A percentile compares a stretch with the other conserved stretches of the same genome.
These are phyloP conservation scores for Tripterygium wilfordii DNA, from an alignment of 177 flowering plant species.

Conservation along the genomic window DNA sequence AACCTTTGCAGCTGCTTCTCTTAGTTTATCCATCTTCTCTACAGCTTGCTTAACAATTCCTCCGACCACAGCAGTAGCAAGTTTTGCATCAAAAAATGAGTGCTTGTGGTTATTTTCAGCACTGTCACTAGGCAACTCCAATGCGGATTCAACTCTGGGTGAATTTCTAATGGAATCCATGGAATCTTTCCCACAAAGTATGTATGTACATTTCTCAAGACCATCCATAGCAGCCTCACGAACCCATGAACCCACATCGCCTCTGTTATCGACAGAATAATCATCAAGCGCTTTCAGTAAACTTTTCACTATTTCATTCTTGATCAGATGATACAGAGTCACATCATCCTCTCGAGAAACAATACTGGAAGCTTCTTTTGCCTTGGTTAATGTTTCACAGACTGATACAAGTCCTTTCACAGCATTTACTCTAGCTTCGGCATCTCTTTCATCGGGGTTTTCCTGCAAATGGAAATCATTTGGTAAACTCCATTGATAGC, in stretches of 20 bases:
- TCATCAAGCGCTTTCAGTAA: no score
- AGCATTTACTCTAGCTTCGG: constrained; percentile 94
- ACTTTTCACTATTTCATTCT: no score
- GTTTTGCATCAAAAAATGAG: constrained; percentile 49
- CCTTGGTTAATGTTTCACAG: constrained; percentile 65
- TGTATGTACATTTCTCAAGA: no score
- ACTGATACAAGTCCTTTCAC: constrained; percentile 78
- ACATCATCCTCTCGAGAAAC: constrained; percentile 36
- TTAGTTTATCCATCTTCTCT: no score
- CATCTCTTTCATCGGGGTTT: constrained; percentile 79
- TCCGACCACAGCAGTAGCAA: constrained; percentile 61
- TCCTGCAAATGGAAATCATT: constrained; percentile 42
- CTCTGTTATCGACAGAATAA: no score
- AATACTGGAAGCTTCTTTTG: constrained; percentile 20
- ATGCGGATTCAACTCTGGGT: constrained; percentile 9
- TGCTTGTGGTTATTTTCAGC: constrained; percentile 8
- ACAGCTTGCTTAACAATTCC: no score
- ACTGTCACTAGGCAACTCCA: constrained; percentile 13
- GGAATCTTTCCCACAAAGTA: no score
- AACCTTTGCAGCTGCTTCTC: no score
- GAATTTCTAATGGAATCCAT: constrained; percentile 13
- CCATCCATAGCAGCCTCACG: no score
- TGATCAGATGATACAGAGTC: constrained; percentile 39
- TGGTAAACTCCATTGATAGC: no score
- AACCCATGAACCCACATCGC: no score